Evolutionary conservation across 108 stramenopile species (phyloP).

Genomic region (Skeletonema costatum): DNA sequence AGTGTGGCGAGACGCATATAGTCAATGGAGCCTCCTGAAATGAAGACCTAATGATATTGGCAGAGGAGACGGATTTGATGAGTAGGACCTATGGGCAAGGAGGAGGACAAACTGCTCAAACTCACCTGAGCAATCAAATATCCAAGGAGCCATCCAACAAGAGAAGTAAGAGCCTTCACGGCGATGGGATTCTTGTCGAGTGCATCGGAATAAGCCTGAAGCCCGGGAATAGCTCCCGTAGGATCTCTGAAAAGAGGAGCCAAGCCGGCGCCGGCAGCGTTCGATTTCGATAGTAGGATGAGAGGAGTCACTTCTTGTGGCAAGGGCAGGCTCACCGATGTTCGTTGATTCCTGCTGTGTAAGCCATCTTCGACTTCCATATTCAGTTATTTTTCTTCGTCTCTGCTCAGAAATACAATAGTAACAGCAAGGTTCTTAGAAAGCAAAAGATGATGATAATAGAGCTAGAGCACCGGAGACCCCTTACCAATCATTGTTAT

Average conservation of each 20-base stretch:
- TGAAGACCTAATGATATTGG: conserved; percentile 72
- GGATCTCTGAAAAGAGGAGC: conserved; percentile 83
- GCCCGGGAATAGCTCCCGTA: conserved; percentile 83
- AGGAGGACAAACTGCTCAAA: background rate
- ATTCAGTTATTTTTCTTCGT: too few relatives aligned
- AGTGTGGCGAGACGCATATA: conserved; percentile 91
- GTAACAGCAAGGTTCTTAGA: too few relatives aligned
- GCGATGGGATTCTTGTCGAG: conserved; percentile 91
- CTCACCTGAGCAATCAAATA: conserved; percentile 96
- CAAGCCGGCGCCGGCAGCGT: conserved; percentile 37
- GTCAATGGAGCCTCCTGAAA: conserved; percentile 91
- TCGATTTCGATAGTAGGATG: conserved; percentile 46
- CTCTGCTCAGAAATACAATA: too few relatives aligned
- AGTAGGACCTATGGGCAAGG: background rate
- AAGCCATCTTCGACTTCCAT: too few relatives aligned
- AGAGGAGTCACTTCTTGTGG: conserved; percentile 30
- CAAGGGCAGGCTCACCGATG: conserved; percentile 46
- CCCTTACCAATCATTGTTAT: too few relatives aligned
- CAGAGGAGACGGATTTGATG: background rate
- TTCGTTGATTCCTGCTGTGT: conserved; percentile 16
- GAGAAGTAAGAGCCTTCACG: conserved; percentile 94
- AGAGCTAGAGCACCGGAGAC: too few relatives aligned
- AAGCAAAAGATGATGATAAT: too few relatives aligned
- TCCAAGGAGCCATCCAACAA: conserved; percentile 95
- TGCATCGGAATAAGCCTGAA: conserved; percentile 92